Evolutionary conservation across 2,329 filamentous ascomycete species (phyloP), one percentile per base, ranked within the genome.

Genomic region (Fusarium nanum): DNA sequence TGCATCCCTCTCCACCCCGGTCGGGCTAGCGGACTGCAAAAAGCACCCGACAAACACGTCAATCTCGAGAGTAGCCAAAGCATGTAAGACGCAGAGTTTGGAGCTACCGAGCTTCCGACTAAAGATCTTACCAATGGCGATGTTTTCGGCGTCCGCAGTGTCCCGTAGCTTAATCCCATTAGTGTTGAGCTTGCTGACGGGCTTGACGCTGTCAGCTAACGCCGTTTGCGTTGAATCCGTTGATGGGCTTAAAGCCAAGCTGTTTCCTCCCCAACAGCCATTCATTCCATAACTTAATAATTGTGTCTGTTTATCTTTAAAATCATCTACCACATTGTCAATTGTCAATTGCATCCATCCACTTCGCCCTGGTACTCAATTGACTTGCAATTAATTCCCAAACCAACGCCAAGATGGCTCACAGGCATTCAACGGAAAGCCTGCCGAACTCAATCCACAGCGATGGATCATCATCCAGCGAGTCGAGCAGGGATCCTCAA

Each of bases 391-490:
- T 41, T 28, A 25, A 25, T n/a, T 48, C 11, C 6, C 14, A 25
- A 4, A 50, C 9, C 10, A 41, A 16, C 30, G 14, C 28, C 60
- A 64, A 4, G 1, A 65, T 65, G 62, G 28, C 60, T 23, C 34
- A 41, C 14, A 53, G 32, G 50, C 20, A 32, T 1, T 59, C 62
- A 13, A 46, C 18, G 7, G 60, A 64, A 25, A 64, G 60, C 27
- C 16, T 48, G 1, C 25, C 52, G 12, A 32, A 23, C 32, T 64
- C 53, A 23, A 23, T 53, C 18, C 49, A 53, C 13, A 40, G 22
- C 34, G 18, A 46, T 54, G 60, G 40, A 32, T 6, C 46, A 32
- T 34, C 60, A 55, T 62, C 41, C 1, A 44, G 60, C n/a, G 50
- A 58, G 10, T 54, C 56, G 13, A 58, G 28, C 14, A 20, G 32